Evolutionary conservation across 306 rosid species (phyloP).

Genomic region (Macrotyloma uniflorum): DNA sequence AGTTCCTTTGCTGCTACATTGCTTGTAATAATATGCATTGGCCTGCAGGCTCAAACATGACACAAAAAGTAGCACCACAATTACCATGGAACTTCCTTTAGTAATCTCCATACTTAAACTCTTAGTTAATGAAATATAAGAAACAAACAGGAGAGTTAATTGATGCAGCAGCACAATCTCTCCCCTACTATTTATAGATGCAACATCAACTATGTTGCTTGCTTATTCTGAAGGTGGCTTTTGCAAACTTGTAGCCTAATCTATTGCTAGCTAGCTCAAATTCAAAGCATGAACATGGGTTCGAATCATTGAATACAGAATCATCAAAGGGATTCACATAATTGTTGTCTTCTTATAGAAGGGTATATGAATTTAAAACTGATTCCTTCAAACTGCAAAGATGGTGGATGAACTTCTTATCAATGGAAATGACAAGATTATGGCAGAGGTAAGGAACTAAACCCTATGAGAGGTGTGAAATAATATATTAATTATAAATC

Average conservation of each 20-base stretch:
- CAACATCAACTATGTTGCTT: slow-evolving; percentile 7
- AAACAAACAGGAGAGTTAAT: not conserved
- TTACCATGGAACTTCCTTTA: slow-evolving; percentile 12
- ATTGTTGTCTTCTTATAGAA: slow-evolving; percentile 15
- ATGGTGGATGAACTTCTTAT: not conserved
- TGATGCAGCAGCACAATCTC: not conserved
- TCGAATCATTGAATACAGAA: not conserved
- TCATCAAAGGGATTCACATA: not conserved
- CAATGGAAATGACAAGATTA: not conserved
- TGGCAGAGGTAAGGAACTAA: not conserved
- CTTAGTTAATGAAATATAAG: not conserved
- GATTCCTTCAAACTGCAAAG: slow-evolving; percentile 44
- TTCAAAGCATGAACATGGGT: slow-evolving; percentile 35
- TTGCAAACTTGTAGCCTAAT: slow-evolving; percentile 36
- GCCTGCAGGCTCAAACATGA: slow-evolving; percentile 26
- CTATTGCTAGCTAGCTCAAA: slow-evolving; percentile 13
- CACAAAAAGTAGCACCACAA: not conserved
- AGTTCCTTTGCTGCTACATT: slow-evolving; percentile 12
- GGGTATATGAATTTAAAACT: not conserved
- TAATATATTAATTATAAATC: not conserved
- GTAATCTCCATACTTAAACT: slow-evolving; percentile 20
- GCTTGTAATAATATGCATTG: slow-evolving; percentile 29
- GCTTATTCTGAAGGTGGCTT: slow-evolving; percentile 24
- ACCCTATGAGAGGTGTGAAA: not conserved
- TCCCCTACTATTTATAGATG: slow-evolving; percentile 33